Base-by-base conservation (phyloP, 2,329 filamentous ascomycete species). In the Fusarium udum region DNA sequence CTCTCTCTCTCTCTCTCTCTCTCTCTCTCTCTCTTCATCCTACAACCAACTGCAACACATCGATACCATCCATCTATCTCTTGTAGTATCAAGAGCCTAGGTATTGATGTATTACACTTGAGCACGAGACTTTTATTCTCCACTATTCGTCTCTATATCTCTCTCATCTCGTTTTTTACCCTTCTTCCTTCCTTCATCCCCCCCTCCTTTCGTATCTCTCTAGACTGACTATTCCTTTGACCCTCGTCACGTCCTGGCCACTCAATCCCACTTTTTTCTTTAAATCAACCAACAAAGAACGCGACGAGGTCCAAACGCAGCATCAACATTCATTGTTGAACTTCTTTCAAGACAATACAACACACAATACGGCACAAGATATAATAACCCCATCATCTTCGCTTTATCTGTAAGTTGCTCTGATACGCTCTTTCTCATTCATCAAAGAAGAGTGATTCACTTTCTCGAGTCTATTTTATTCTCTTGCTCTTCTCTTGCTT, bases 181-280 rank as follows among this genome's bases (percentile, higher is more conserved):
- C 49, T 62, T 64, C 51, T 39, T 42, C 11, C 42, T 46, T 51
- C 28, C 51, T 40, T 61, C 40, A 46, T 48, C 57, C 39, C 40
- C 46, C 49, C 63, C 56, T 67, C 62, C 58, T 51, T 66, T 58
- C n/a, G n/a, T 63, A 42, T 49, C 46, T 58, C 53, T 61, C 26
- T 28, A 28, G 26, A 28, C 64, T 64, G 26, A 28, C 64, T 64
- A 40, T 51, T 69, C 42, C 60, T 63, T 56, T 55, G 34, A 60
- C 58, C 31, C 56, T 55, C 57, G 61, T 73, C 67, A 64, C 67
- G 53, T 57, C 59, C 48, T 67, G 67, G 43, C 66, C 58, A 55
- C 57, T 59, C 61, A 69, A 69, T 74, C 72, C 71, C 71, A 74
- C 71, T 74, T 74, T 74, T 74, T 72, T 64, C 67, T 43, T 46